Evolutionary conservation across 2,329 filamentous ascomycete species (phyloP).

Genomic region (Cordyceps fumosorosea): DNA sequence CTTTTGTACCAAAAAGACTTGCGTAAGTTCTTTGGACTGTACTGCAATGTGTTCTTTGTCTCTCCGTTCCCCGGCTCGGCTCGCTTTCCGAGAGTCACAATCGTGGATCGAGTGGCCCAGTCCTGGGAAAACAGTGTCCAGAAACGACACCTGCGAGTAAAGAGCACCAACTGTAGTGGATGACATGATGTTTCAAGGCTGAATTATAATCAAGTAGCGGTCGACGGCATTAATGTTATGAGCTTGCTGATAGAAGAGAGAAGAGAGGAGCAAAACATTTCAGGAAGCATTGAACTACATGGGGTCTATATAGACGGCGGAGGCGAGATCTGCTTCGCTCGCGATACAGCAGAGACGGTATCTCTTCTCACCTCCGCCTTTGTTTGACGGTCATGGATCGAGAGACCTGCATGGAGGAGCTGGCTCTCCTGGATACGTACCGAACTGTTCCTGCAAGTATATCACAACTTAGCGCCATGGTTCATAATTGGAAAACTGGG

Average conservation of each 20-base stretch:
- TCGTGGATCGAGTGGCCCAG: no score
- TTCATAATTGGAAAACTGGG: no score
- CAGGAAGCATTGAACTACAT: background rate
- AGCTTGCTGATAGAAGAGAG: background rate
- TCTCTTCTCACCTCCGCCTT: no score
- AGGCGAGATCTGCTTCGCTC: background rate
- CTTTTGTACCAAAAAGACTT: constrained; percentile 15
- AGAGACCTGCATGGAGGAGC: background rate
- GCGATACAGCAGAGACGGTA: no score
- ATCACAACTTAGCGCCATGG: no score
- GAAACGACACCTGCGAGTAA: background rate
- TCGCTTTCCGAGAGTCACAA: no score
- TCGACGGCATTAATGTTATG: background rate
- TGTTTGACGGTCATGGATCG: background rate
- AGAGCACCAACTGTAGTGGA: no score
- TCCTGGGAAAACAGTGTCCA: background rate
- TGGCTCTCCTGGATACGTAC: background rate
- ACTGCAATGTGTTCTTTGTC: constrained; percentile 2
- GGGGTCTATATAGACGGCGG: background rate
- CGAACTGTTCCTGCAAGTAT: background rate
- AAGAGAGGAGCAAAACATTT: background rate
- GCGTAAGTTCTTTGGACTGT: background rate
- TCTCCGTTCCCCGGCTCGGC: background rate
- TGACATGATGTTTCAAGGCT: background rate
- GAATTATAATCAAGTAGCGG: background rate